Conservation (phyloP, 208 protist genomes). For the Crithidia bombi region DNA sequence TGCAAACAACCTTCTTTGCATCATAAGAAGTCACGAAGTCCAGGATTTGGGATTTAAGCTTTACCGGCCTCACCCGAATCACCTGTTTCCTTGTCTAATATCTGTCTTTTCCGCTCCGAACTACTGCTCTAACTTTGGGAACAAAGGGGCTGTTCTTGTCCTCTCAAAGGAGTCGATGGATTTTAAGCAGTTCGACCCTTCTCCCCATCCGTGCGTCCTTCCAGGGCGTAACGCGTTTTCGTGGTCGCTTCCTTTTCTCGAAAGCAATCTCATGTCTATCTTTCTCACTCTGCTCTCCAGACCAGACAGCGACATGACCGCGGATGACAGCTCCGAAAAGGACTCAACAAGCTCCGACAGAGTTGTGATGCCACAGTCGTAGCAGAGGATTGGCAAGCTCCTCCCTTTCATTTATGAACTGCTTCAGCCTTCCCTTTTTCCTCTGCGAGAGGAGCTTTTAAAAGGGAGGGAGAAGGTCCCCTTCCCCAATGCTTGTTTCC, state of each 20-base stretch:
- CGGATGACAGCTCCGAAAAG: constrained; percentile 23
- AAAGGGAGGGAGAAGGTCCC: too few species aligned
- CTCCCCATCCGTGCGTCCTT: constrained; percentile 77
- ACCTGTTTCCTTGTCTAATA: constrained; percentile 96
- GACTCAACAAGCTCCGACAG: background rate
- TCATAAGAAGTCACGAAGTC: constrained; percentile 97
- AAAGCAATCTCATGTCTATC: constrained; percentile 49
- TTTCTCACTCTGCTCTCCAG: constrained; percentile 34
- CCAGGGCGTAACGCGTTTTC: constrained; percentile 66
- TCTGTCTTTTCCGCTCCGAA: constrained; percentile 98
- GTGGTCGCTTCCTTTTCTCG: constrained; percentile 81
- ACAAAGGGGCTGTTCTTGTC: constrained; percentile 95
- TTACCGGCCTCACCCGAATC: constrained; percentile 85
- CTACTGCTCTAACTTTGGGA: constrained; percentile 97
- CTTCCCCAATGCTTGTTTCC: too few species aligned
- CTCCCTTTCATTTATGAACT: too few species aligned
- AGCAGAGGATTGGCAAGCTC: background rate
- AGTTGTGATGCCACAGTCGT: background rate
- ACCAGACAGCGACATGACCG: constrained; percentile 19
- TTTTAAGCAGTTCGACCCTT: constrained; percentile 88
- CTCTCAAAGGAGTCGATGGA: constrained; percentile 87
- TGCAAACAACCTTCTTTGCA: constrained; percentile 94
- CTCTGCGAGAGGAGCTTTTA: background rate
- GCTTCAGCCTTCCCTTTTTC: background rate
- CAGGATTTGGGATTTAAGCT: constrained; percentile 94